phyloP scores from a whole-genome alignment of 1,139 yeast species.

The Suhomyces bribrorum region DNA sequence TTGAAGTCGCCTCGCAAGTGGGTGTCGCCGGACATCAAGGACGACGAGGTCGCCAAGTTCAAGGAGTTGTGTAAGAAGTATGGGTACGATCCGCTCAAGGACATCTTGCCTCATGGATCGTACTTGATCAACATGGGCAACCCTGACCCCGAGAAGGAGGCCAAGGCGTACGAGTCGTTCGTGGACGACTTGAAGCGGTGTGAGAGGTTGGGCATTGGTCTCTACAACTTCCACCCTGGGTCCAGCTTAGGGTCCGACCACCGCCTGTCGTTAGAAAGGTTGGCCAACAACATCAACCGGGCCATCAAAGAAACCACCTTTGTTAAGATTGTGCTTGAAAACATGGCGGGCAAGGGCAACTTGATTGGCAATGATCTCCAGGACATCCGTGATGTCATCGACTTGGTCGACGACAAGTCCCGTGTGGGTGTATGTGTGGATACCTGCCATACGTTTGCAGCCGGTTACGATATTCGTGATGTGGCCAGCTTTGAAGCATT shows the following conservation, averaged over 20 bases:
- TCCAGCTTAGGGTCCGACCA: slow-evolving; percentile 79
- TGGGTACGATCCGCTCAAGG: slow-evolving; percentile 72
- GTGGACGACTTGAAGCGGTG: slow-evolving; percentile 86
- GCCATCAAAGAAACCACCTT: slow-evolving; percentile 73
- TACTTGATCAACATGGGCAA: slow-evolving; percentile 90
- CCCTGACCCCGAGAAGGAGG: slow-evolving; percentile 79
- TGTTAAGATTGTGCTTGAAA: slow-evolving; percentile 88
- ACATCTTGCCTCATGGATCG: slow-evolving; percentile 91
- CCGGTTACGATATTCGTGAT: slow-evolving; percentile 85
- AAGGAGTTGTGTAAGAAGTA: slow-evolving; percentile 57
- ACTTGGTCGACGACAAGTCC: slow-evolving; percentile 68
- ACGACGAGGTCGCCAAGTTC: slow-evolving; percentile 68
- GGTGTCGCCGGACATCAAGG: slow-evolving; percentile 76
- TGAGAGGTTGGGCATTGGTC: slow-evolving; percentile 78
- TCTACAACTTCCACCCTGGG: slow-evolving; percentile 95
- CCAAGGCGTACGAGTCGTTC: slow-evolving; percentile 75
- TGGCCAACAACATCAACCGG: slow-evolving; percentile 77
- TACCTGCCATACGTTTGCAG: slow-evolving; percentile 94
- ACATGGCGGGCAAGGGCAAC: slow-evolving; percentile 97
- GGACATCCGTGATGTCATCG: slow-evolving; percentile 76
- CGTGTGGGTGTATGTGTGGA: slow-evolving; percentile 94
- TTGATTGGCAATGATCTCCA: slow-evolving; percentile 80
- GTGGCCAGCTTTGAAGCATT: slow-evolving; percentile 59
- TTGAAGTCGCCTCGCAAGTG: slow-evolving; percentile 89
- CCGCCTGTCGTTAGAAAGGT: slow-evolving; percentile 56